phyloP scores from a whole-genome alignment of 768 basidiomycete genomes.

The Xerocomus potaroensis region DNA sequence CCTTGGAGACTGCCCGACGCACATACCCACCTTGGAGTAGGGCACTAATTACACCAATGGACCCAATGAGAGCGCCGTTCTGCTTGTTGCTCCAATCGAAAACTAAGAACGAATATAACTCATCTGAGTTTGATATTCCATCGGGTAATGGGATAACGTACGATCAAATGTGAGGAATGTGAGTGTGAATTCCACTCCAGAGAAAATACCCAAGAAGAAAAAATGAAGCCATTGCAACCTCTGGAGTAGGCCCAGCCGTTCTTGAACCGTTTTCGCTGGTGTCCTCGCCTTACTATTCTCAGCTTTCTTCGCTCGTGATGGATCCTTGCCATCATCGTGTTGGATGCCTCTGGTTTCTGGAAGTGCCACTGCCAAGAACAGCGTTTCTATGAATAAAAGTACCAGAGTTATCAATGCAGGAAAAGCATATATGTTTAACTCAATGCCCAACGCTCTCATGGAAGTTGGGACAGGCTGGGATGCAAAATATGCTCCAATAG shows the following conservation, averaged over 20 bases:
- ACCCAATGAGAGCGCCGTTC: slow-evolving; percentile 79
- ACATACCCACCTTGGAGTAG: slow-evolving; percentile 93
- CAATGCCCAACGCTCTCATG: slow-evolving; percentile 49
- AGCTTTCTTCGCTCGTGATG: slow-evolving; percentile 14
- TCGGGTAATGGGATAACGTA: slow-evolving; percentile 35
- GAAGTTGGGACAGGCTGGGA: slow-evolving; percentile 71
- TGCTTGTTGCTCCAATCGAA: slow-evolving; percentile 88
- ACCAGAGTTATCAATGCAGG: slow-evolving; percentile 84
- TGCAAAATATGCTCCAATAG: slow-evolving; percentile 94
- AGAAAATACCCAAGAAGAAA: slow-evolving; percentile 84
- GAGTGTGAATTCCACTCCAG: slow-evolving; percentile 94
- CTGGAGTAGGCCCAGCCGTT: slow-evolving; percentile 55
- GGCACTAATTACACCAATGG: slow-evolving; percentile 88
- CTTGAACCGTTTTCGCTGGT: slow-evolving; percentile 29
- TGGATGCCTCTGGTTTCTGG: slow-evolving; percentile 78
- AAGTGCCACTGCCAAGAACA: slow-evolving; percentile 67
- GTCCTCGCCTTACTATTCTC: slow-evolving; percentile 17
- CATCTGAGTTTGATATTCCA: neutral
- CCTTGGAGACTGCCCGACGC: slow-evolving; percentile 67
- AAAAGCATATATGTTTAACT: slow-evolving; percentile 84
- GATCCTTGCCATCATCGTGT: slow-evolving; percentile 12
- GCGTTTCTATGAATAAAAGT: slow-evolving; percentile 74
- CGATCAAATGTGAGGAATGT: slow-evolving; percentile 92
- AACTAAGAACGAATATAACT: slow-evolving; percentile 52
- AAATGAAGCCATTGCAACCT: slow-evolving; percentile 70